A percentile compares a stretch with the other conserved stretches of the same genome.
phyloP scores from a whole-genome alignment of 2,329 filamentous ascomycete species.

The Clarireedia paspali region DNA sequence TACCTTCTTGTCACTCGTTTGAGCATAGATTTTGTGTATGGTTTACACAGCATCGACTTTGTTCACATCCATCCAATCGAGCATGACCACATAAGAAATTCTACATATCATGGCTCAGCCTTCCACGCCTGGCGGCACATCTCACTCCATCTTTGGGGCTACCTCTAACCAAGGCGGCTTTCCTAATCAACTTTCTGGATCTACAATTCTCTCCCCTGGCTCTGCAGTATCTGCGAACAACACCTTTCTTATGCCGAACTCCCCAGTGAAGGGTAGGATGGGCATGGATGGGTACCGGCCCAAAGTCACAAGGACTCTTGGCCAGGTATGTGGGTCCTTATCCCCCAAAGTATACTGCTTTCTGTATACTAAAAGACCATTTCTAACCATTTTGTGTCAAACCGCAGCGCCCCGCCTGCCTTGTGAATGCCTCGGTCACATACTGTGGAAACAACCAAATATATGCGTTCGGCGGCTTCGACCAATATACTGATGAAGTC shows the following conservation, averaged over 20 bases:
- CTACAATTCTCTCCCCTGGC: conserved; percentile 33
- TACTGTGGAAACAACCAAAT: conserved; percentile 97
- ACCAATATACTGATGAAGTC: conserved; percentile 97
- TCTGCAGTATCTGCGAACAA: conserved; percentile 56
- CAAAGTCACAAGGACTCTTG: conserved; percentile 69
- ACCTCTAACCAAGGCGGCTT: conserved; percentile 18
- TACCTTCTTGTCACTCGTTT: not conserved
- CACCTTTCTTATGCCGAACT: conserved; percentile 88
- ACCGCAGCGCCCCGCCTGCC: conserved; percentile 65
- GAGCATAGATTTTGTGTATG: not conserved
- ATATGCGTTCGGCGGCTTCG: conserved; percentile 96
- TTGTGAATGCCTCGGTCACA: conserved; percentile 98
- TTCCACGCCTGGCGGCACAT: conserved; percentile 36
- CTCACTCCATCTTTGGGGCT: conserved; percentile 42
- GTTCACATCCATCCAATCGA: conserved; percentile 6
- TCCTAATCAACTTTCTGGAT: conserved; percentile 15
- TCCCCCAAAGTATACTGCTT: not conserved
- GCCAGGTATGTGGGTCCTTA: conserved; percentile 37
- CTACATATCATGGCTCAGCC: conserved; percentile 35
- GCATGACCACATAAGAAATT: conserved; percentile 14
- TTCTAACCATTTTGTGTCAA: not conserved
- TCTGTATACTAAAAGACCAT: not conserved
- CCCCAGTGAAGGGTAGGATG: conserved; percentile 60
- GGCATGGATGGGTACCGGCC: conserved; percentile 73
- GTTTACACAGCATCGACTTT: conserved; percentile 2